phyloP scores from a whole-genome alignment of 2,329 filamentous ascomycete species.

The Trichoderma sp. region DNA sequence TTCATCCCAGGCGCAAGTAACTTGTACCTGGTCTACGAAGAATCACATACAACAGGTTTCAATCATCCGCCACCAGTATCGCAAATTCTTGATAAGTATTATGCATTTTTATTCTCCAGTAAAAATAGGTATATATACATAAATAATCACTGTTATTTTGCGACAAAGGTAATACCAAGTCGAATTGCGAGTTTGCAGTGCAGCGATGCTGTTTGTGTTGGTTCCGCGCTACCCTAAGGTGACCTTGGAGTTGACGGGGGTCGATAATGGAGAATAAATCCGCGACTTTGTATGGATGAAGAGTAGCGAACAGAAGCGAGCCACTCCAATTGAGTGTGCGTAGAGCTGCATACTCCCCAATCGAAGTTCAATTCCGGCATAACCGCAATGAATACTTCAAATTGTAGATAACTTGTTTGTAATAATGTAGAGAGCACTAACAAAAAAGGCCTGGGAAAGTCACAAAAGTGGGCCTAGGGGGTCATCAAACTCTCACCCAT shows the following conservation, averaged over 20 bases:
- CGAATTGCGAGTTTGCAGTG: background rate
- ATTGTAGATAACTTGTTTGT: background rate
- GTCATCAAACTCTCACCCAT: constrained; percentile 1
- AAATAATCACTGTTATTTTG: background rate
- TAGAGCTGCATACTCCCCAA: background rate
- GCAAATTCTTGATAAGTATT: too few relatives aligned
- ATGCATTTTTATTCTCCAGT: too few relatives aligned
- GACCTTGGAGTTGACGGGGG: background rate
- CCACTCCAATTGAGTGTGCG: background rate
- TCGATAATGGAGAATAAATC: background rate
- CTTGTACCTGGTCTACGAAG: background rate
- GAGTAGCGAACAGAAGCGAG: background rate
- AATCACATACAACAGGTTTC: background rate
- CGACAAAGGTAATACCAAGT: background rate
- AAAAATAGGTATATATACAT: too few relatives aligned
- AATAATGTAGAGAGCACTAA: background rate
- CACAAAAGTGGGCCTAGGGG: constrained; percentile 15
- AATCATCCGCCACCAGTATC: background rate
- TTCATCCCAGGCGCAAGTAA: background rate
- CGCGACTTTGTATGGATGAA: background rate
- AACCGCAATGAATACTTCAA: background rate
- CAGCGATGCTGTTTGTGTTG: background rate
- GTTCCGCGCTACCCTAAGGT: background rate
- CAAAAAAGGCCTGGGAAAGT: background rate
- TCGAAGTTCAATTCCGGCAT: background rate